phyloP scores from a whole-genome alignment of 2,329 filamentous ascomycete species.

The Graphium sp. region DNA sequence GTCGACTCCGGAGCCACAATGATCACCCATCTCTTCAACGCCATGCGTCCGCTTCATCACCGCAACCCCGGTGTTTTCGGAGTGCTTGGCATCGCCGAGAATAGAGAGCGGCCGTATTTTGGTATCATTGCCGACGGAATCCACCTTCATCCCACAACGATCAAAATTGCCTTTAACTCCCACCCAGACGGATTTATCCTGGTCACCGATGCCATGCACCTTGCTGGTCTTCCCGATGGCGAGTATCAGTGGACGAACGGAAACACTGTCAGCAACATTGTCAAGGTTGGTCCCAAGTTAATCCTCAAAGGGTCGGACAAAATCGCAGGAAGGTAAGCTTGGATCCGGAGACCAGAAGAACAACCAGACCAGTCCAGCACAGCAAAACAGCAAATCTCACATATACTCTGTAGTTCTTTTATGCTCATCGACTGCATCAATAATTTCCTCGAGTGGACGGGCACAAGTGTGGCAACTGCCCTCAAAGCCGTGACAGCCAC shows the following conservation, averaged over 20 bases:
- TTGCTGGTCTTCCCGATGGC: slow-evolving; percentile 71
- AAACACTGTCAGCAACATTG: slow-evolving; percentile 34
- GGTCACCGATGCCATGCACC: slow-evolving; percentile 83
- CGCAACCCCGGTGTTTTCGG: slow-evolving; percentile 85
- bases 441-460: slow-evolving; percentile 66
- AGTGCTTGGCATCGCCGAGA: slow-evolving; percentile 53
- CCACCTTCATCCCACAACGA: slow-evolving; percentile 72
- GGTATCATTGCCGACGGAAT: slow-evolving; percentile 85
- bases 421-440: slow-evolving; percentile 68
- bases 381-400: neutral
- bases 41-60: slow-evolving; percentile 81
- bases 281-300: slow-evolving; percentile 57
- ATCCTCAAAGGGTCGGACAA: slow-evolving; percentile 63
- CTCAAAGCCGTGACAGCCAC: slow-evolving; percentile 59
- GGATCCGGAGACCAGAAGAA: slow-evolving; percentile 1
- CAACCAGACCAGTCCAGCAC: slow-evolving; percentile 1
- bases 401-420: slow-evolving; percentile 31
- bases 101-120: slow-evolving; percentile 52
- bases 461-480: slow-evolving; percentile 48
- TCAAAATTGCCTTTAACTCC: slow-evolving; percentile 78
- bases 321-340: slow-evolving; percentile 55
- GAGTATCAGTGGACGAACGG: slow-evolving; percentile 76
- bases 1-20: slow-evolving; percentile 65
- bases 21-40: slow-evolving; percentile 91
- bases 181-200: slow-evolving; percentile 75